Evolutionary conservation across 176 grass and related monocot species (phyloP).

Genomic region (Chloris gayana): DNA sequence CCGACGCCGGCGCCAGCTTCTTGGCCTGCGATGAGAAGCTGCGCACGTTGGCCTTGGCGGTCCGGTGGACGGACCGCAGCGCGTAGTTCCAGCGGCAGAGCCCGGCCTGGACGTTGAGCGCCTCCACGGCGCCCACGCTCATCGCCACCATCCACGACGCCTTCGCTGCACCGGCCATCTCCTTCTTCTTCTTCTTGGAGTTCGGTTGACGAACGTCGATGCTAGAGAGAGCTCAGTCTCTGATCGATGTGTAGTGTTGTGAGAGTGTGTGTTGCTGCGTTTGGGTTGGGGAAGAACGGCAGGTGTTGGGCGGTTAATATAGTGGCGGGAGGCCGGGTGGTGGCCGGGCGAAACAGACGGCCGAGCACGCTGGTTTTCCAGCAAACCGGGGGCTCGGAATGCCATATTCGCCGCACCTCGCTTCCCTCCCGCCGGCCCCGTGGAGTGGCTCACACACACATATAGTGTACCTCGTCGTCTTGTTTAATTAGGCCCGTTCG

Average conservation of each 20-base stretch:
- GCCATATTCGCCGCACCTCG: neutral
- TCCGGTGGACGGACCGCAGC: constrained; percentile 40
- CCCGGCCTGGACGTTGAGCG: constrained; percentile 65
- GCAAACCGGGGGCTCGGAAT: constrained; percentile 3
- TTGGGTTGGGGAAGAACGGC: neutral
- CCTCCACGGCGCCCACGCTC: constrained; percentile 70
- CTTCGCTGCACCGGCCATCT: constrained; percentile 45
- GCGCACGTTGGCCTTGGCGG: constrained; percentile 32
- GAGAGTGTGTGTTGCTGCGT: neutral
- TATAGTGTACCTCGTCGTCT: neutral
- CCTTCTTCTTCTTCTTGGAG: neutral
- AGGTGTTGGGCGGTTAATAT: neutral
- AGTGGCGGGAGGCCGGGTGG: neutral
- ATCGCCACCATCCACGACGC: constrained; percentile 58
- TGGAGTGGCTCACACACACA: neutral
- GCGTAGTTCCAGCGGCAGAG: constrained; percentile 84
- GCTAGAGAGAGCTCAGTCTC: neutral
- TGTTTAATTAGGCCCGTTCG: too few species aligned
- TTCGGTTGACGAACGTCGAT: neutral
- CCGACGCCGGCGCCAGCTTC: constrained; percentile 22
- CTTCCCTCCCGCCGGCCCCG: neutral
- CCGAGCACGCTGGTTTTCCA: constrained; percentile 20
- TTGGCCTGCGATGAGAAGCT: constrained; percentile 27
- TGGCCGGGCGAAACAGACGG: constrained; percentile 26
- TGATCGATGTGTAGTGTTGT: neutral